These are phyloP conservation scores for Strobilomyces confusus DNA, from an alignment of 768 basidiomycete species.

Conservation along the genomic window DNA sequence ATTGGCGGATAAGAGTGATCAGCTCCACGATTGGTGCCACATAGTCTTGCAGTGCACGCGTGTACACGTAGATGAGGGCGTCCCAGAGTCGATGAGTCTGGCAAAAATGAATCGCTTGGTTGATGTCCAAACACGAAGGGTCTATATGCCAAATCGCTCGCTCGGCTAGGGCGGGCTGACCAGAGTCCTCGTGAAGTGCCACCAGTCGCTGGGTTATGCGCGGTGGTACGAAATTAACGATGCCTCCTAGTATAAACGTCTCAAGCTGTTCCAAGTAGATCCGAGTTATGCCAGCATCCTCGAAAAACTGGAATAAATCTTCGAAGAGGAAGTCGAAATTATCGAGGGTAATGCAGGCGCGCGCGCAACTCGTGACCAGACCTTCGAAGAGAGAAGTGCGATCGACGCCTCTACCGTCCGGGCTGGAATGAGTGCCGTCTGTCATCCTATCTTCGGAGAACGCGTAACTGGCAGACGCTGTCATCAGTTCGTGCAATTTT, in stretches of 20 bases:
- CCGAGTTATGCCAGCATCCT: conserved; percentile 72
- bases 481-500: conserved; percentile 79
- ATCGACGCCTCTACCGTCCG: conserved; percentile 89
- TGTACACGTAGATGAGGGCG: conserved; percentile 92
- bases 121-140: conserved; percentile 84
- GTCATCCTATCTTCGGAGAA: conserved; percentile 95
- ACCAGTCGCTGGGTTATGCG: conserved; percentile 84
- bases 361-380: conserved; percentile 72
- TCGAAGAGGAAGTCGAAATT: conserved; percentile 90
- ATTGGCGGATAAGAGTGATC: conserved; percentile 65
- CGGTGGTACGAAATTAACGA: conserved; percentile 76
- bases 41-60: conserved; percentile 81
- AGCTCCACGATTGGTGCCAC: conserved; percentile 86
- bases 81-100: conserved; percentile 83
- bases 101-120: conserved; percentile 87
- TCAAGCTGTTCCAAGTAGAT: conserved; percentile 86
- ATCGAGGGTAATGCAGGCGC: conserved; percentile 74
- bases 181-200: conserved; percentile 67
- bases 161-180: conserved; percentile 74
- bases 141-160: conserved; percentile 95
- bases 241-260: conserved; percentile 70
- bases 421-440: conserved; percentile 78
- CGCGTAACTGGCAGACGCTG: conserved; percentile 80
- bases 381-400: conserved; percentile 86
- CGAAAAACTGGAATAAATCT: conserved; percentile 88